Evolutionary conservation across 495 filamentous ascomycete species (phyloP).

Genomic region (Saxophila tyrrhenica): DNA sequence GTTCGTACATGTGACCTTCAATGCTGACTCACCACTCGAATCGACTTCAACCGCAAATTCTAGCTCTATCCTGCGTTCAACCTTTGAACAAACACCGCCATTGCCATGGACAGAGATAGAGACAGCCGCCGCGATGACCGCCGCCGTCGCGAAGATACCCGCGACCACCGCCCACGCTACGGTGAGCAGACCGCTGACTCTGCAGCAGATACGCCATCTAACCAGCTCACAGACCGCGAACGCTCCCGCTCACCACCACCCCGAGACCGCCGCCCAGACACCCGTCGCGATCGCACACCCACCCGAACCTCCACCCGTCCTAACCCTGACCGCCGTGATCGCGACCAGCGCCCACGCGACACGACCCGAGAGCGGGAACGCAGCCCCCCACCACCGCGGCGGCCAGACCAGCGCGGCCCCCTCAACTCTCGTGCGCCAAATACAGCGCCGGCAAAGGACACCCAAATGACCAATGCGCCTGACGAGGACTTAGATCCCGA

Average conservation of each 20-base stretch:
- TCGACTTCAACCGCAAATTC: background rate
- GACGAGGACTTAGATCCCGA: slow-evolving; percentile 51
- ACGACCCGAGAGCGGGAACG: slow-evolving; percentile 19
- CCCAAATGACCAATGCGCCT: slow-evolving; percentile 8
- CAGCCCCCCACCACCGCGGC: background rate
- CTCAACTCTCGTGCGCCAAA: background rate
- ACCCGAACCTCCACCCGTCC: slow-evolving; percentile 11
- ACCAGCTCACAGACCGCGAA: slow-evolving; percentile 1
- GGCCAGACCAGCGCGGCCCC: background rate
- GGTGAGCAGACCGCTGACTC: background rate
- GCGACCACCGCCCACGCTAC: slow-evolving; percentile 5
- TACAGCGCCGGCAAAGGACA: background rate
- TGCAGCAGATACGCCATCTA: background rate
- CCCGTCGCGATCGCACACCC: slow-evolving; percentile 6
- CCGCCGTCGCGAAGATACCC: background rate
- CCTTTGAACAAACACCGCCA: background rate
- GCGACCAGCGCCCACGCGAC: slow-evolving; percentile 30
- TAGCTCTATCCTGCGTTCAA: background rate
- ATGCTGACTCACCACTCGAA: background rate
- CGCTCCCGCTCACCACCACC: slow-evolving; percentile 10
- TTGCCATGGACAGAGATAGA: background rate
- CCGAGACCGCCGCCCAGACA: slow-evolving; percentile 10
- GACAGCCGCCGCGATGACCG: slow-evolving; percentile 1
- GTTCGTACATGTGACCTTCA: no score
- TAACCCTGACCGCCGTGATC: slow-evolving; percentile 11